Evolutionary conservation across 495 filamentous ascomycete genomes (phyloP).

Genomic region (Penicillium canariense): DNA sequence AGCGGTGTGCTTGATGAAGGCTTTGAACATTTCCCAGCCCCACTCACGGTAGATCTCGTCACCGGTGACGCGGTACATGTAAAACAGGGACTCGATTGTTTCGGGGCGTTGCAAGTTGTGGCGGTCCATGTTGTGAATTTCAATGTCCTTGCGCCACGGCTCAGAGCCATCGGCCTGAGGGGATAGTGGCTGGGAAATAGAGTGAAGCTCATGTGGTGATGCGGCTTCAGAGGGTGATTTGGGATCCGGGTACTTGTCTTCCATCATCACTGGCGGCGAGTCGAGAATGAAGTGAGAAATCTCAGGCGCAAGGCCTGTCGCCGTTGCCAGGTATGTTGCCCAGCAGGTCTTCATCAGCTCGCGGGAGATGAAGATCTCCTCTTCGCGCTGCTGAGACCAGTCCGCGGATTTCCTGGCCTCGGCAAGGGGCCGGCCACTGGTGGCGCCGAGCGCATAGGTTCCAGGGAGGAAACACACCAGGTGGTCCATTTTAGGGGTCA

Average conservation of each 20-base stretch:
- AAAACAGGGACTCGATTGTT: slow-evolving; percentile 90
- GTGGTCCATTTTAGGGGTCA: slow-evolving; percentile 96
- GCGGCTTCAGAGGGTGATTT: slow-evolving; percentile 17
- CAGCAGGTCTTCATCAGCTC: slow-evolving; percentile 97
- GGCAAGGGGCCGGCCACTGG: slow-evolving; percentile 68
- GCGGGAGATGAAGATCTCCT: slow-evolving; percentile 78
- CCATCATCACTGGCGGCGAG: slow-evolving; percentile 44
- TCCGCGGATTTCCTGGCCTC: slow-evolving; percentile 65
- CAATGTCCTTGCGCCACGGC: slow-evolving; percentile 69
- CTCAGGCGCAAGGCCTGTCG: slow-evolving; percentile 86
- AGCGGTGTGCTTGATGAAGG: slow-evolving; percentile 78
- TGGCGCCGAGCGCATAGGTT: slow-evolving; percentile 86
- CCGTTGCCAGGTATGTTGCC: slow-evolving; percentile 88
- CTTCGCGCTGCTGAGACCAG: slow-evolving; percentile 79
- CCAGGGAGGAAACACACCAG: slow-evolving; percentile 97
- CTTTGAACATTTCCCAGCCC: slow-evolving; percentile 98
- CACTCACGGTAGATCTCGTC: slow-evolving; percentile 88
- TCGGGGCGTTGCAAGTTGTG: slow-evolving; percentile 98
- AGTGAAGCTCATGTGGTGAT: slow-evolving; percentile 28
- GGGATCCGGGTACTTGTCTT: slow-evolving; percentile 40
- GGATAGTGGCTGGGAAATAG: slow-evolving; percentile 35
- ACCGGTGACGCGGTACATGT: slow-evolving; percentile 98
- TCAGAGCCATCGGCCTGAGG: slow-evolving; percentile 20
- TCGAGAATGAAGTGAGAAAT: slow-evolving; percentile 84
- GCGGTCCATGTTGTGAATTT: slow-evolving; percentile 69